Conservation (phyloP, 2,329 filamentous ascomycete genomes). For the Neonectria hederae region DNA sequence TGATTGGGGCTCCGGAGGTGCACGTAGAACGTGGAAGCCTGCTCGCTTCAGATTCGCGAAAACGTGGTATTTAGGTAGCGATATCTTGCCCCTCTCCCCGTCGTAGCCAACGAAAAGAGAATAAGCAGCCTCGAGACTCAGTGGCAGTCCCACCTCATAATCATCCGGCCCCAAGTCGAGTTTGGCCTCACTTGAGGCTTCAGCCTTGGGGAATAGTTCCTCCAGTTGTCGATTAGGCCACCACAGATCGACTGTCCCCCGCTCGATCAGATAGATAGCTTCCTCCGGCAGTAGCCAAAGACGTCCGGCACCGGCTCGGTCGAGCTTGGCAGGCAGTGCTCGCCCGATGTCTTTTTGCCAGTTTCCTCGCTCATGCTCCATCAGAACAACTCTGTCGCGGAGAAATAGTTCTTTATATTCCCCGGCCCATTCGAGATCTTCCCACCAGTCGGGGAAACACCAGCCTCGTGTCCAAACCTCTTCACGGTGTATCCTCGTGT, state of each 20-base stretch:
- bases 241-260: conserved; percentile 86
- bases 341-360: conserved; percentile 81
- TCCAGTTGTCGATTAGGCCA: conserved; percentile 73
- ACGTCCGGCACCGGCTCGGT: conserved; percentile 65
- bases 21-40: conserved; percentile 83
- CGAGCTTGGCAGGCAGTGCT: conserved; percentile 64
- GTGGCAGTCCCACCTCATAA: conserved; percentile 75
- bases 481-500: conserved; percentile 77
- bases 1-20: conserved; percentile 53
- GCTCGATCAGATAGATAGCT: conserved; percentile 86
- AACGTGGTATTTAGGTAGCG: conserved; percentile 85
- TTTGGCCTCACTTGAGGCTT: conserved; percentile 35
- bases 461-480: conserved; percentile 74
- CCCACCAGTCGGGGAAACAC: conserved; percentile 74
- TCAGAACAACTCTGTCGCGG: conserved; percentile 67
- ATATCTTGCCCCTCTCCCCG: conserved; percentile 66
- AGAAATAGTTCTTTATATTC: conserved; percentile 45
- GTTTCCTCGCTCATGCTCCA: conserved; percentile 78
- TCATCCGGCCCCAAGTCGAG: conserved; percentile 47
- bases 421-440: conserved; percentile 29
- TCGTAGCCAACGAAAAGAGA: conserved; percentile 81
- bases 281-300: conserved; percentile 93
- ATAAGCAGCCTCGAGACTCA: conserved; percentile 93
- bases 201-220: conserved; percentile 55
- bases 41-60: conserved; percentile 84